Conservation (phyloP, 208 protist species). For the Crithidia thermophila region DNA sequence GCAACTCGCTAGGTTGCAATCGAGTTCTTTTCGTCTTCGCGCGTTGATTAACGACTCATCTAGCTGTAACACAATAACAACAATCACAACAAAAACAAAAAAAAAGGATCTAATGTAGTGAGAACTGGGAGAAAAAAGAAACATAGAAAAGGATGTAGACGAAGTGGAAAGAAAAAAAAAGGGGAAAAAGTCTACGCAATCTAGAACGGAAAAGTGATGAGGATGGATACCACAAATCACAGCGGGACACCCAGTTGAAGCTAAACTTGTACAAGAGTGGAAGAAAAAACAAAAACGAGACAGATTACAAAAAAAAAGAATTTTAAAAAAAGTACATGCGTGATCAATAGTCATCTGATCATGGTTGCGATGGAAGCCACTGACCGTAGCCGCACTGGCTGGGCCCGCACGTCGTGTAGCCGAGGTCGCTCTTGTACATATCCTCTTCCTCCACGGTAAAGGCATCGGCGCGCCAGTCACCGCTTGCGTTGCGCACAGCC, state of each 20-base stretch:
- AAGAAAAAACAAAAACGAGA: neutral
- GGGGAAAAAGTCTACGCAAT: neutral
- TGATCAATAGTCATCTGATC: neutral
- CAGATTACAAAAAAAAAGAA: neutral
- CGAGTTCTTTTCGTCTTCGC: neutral
- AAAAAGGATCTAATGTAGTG: neutral
- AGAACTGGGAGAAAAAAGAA: neutral
- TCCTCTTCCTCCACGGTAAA: slow-evolving; percentile 82
- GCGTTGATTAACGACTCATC: neutral
- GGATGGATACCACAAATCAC: too few species aligned
- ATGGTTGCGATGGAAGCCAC: slow-evolving; percentile 18
- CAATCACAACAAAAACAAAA: slow-evolving; percentile 17
- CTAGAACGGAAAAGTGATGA: slow-evolving; percentile 3
- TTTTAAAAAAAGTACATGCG: neutral
- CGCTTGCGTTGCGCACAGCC: slow-evolving; percentile 71
- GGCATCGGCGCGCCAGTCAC: slow-evolving; percentile 83
- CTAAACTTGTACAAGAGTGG: neutral
- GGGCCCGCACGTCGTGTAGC: slow-evolving; percentile 57
- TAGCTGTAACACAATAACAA: neutral
- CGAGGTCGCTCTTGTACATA: slow-evolving; percentile 82
- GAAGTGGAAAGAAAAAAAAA: slow-evolving; percentile 11
- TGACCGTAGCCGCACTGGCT: slow-evolving; percentile 70
- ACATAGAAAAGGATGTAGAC: neutral
- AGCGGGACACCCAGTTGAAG: too few species aligned
- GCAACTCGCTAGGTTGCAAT: too few species aligned